Evolutionary conservation across 129 eudicot species (phyloP).

Genomic region (Pulicaria dysenterica): DNA sequence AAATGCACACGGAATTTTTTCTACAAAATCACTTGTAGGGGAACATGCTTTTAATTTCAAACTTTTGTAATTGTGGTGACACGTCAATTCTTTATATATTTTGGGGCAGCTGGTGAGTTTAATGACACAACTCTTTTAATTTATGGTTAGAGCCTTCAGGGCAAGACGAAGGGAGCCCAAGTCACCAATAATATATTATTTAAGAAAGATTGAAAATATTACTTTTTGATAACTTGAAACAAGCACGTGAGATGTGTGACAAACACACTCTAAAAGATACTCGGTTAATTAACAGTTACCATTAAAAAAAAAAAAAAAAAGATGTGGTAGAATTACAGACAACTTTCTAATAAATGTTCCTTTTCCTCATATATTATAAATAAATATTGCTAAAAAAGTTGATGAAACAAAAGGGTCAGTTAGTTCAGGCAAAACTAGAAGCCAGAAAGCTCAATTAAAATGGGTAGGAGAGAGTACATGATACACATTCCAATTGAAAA

Average conservation of each 20-base stretch:
- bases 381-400: no score
- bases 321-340: no score
- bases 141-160: neutral
- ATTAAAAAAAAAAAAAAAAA: no score
- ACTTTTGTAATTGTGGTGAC: neutral
- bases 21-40: neutral
- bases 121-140: neutral
- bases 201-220: neutral
- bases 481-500: no score
- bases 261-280: constrained; percentile 2
- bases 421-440: no score
- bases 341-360: no score
- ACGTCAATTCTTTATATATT: neutral
- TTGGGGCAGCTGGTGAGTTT: neutral
- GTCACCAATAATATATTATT: neutral
- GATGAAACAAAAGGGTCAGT: no score
- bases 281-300: neutral
- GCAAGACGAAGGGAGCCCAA: neutral
- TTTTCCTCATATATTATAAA: no score
- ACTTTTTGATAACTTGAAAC: neutral
- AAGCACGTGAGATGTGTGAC: neutral
- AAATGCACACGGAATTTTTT: neutral
- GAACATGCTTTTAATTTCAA: neutral
- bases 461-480: no score
- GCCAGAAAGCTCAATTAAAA: no score